Evolutionary conservation across 2,329 filamentous ascomycete genomes (phyloP).

Genomic region (Botrytis byssoidea): DNA sequence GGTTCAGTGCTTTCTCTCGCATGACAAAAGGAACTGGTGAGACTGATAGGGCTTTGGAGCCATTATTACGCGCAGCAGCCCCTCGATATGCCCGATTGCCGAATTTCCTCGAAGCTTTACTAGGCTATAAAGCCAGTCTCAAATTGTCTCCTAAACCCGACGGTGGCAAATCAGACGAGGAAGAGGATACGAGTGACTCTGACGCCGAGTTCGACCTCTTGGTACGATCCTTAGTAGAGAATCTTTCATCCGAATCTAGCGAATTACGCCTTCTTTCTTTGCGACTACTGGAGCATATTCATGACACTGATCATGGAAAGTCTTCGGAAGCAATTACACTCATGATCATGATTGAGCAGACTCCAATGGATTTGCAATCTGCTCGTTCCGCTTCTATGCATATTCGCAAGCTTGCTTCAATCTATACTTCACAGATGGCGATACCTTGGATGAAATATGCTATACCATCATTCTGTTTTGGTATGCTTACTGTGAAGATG

Average conservation of each 20-base stretch:
- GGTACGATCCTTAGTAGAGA: conserved; percentile 64
- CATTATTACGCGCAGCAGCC: conserved; percentile 63
- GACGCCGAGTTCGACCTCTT: conserved; percentile 61
- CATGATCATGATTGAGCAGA: conserved; percentile 79
- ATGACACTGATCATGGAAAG: conserved; percentile 49
- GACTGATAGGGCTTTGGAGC: conserved; percentile 61
- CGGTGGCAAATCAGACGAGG: conserved; percentile 16
- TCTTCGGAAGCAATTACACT: conserved; percentile 52
- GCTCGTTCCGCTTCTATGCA: conserved; percentile 79
- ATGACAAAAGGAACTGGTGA: conserved; percentile 60
- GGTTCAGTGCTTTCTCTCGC: conserved; percentile 69
- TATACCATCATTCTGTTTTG: conserved; percentile 82
- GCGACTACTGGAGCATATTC: conserved; percentile 65
- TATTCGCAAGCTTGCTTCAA: conserved; percentile 65
- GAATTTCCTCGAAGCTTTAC: conserved; percentile 64
- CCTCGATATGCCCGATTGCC: conserved; percentile 63
- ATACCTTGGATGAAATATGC: conserved; percentile 67
- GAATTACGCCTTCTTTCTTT: conserved; percentile 71
- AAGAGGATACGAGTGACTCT: conserved; percentile 32
- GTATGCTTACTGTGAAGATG: conserved; percentile 81
- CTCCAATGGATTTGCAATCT: conserved; percentile 72
- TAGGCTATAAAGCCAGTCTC: conserved; percentile 51
- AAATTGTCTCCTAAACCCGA: conserved; percentile 24
- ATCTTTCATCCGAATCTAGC: conserved; percentile 74
- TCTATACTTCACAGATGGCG: conserved; percentile 56